These are phyloP conservation scores for Gnaphalium uliginosum DNA, from an alignment of 129 eudicot species.

Conservation along the genomic window DNA sequence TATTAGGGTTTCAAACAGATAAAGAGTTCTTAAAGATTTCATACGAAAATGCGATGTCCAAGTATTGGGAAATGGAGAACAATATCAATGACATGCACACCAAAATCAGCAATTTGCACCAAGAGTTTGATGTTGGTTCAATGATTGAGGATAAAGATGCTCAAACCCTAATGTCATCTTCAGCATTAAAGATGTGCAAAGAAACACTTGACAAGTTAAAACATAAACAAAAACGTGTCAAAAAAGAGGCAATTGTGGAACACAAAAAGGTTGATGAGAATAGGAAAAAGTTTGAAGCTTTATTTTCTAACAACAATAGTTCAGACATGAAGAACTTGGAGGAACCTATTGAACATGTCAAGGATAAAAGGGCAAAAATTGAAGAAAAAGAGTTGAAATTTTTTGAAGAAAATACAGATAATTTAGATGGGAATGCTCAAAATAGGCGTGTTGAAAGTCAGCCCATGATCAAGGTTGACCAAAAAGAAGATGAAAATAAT, in stretches of 20 bases:
- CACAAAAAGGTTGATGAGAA: constrained; percentile 41
- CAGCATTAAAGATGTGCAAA: constrained; percentile 60
- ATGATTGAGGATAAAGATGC: constrained; percentile 70
- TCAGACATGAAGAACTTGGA: constrained; percentile 4
- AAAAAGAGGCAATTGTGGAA: constrained; percentile 47
- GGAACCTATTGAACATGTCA: constrained; percentile 22
- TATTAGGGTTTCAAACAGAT: constrained; percentile 66
- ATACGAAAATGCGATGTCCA: constrained; percentile 49
- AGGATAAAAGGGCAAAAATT: constrained; percentile 32
- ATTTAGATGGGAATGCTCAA: constrained; percentile 9
- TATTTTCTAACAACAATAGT: constrained; percentile 17
- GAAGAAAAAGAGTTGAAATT: constrained; percentile 34
- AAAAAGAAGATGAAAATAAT: constrained; percentile 17
- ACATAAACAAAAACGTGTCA: constrained; percentile 37
- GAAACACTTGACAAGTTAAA: constrained; percentile 48
- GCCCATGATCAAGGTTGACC: constrained; percentile 2
- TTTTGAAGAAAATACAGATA: constrained; percentile 18
- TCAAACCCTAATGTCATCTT: constrained; percentile 50
- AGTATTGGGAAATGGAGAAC: constrained; percentile 63
- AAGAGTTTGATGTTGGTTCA: constrained; percentile 56
- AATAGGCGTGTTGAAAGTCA: neutral
- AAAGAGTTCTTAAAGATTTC: constrained; percentile 75
- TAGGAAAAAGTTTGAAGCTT: constrained; percentile 37
- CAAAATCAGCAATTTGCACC: constrained; percentile 56
- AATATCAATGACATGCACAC: constrained; percentile 54